Base-by-base conservation (phyloP, 2,329 filamentous ascomycete species). In the Alternaria postmessia region DNA sequence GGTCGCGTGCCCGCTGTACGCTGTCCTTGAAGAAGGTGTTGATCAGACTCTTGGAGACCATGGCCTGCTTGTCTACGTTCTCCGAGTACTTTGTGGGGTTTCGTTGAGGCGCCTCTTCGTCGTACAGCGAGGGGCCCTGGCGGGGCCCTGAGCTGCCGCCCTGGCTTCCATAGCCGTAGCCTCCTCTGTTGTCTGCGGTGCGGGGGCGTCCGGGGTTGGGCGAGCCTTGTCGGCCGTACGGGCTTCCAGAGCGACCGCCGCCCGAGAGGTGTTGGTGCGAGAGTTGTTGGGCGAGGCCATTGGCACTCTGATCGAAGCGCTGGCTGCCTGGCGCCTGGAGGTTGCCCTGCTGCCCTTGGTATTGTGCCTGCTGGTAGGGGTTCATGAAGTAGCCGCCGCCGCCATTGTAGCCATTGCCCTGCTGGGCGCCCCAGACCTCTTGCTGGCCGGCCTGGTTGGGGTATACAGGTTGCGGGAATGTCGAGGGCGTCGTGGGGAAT, bases 11-110 rank as follows among this genome's bases (percentile, higher is more conserved):
- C 71, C 95, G 89, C 84, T 97, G 94, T 57, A 99, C 96, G 78
- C 94, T 98, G 81, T 99, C 94, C 81, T 96, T 96, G 88, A 98
- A 99, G 84, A 98, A 98, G 71, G 88, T 86, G 73, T 87, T 87
- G 65, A 90, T 87, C 67, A 89, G 79, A 69, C 88, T 85, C 73
- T 89, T 88, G 47, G 88, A 87, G 54, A 88, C 85, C 75, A 88
- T 88, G 30, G 87, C 86, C 72, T 87, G 83, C 75, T 95, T 93
- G 57, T 91, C 88, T 39, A 96, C 91, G 74, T 91, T 92, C 75
- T 96, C 92, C 3, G 93, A 92, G 80, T 94, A 96, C 69, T 93
- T 89, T 75, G 96, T 93, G 1, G 93, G 91, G 48, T 91, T 91
- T 66, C 88, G 86, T 71, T 91, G 86, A 66, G 96, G 93, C 54